Base-by-base conservation (phyloP, 768 basidiomycete genomes). In the Kwoniella sp. region DNA sequence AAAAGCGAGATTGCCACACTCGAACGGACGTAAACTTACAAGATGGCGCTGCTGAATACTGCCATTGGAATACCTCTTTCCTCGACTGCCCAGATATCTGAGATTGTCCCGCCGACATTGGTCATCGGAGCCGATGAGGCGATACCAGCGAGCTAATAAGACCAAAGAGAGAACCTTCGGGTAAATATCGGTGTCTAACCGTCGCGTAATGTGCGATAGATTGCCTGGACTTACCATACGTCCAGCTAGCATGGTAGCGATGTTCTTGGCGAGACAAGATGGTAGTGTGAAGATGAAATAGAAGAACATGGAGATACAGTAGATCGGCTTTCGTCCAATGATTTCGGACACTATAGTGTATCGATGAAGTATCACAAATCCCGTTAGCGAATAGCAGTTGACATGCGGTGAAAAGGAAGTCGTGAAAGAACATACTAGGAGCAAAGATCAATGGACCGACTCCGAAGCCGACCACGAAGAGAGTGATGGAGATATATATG, bases 271-370 rank as follows among this genome's bases (percentile, higher is more conserved):
- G n/a, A 80, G 68, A 7, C 69, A 70, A 3, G 63, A 72, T 2
- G 79, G 79, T 19, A 80, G 67, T 1, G 76, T 78, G 68, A 79
- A 77, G 55, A 77, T 58, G 48, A 74, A 72, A 63, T 76, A 79
- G 56, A 77, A 67, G 26, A 59, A 62, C 50, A 76, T 69, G 22
- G 63, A 67, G 58, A 76, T 55, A 51, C 68, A 59, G 72, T 77
- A 73, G 59, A 78, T 64, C 2, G 69, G 68, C 27, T 68, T 63
- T 9, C 78, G 68, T 27, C 78, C 78, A 40, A 66, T 64, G 30
- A 79, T 55, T 54, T 77, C 76, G 56, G 60, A 63, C 15, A 73
- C 65, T 68, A 33, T 8, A 19, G 25, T 13, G 1, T 17, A 19
- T 1, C 9, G 15, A 50, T 33, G n/a, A n/a, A n/a, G n/a, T n/a